Conservation (phyloP, 306 rosid genomes). For the Vigna hirtella region DNA sequence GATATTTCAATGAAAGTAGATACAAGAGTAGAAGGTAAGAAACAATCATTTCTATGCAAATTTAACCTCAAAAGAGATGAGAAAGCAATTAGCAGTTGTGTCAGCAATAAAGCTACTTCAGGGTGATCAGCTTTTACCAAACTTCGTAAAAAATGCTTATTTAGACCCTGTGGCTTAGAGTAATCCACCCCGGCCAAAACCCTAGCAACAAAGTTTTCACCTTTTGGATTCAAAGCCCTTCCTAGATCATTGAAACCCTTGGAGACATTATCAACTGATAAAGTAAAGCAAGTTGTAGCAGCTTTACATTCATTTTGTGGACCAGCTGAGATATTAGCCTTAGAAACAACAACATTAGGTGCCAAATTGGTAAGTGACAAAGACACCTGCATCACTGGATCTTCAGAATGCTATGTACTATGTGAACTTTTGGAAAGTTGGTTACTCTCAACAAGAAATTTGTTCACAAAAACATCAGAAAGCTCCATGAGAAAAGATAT, state of each 20-base stretch:
- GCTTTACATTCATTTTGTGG: slow-evolving; percentile 43
- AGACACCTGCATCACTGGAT: slow-evolving; percentile 28
- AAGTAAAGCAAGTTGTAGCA: slow-evolving; percentile 46
- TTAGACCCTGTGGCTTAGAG: slow-evolving; percentile 54
- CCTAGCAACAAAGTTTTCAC: slow-evolving; percentile 51
- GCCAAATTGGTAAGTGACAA: slow-evolving; percentile 40
- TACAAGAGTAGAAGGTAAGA: slow-evolving; percentile 58
- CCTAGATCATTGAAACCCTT: slow-evolving; percentile 40
- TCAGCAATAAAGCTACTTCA: slow-evolving; percentile 66
- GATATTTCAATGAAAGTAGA: slow-evolving; percentile 63
- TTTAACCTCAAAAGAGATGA: slow-evolving; percentile 73
- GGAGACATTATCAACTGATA: slow-evolving; percentile 45
- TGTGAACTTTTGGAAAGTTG: slow-evolving; percentile 47
- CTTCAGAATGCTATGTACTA: slow-evolving; percentile 50
- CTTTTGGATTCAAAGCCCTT: slow-evolving; percentile 46
- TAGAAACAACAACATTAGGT: slow-evolving; percentile 28
- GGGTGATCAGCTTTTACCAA: slow-evolving; percentile 74
- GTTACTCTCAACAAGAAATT: slow-evolving; percentile 54
- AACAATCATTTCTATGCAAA: slow-evolving; percentile 54
- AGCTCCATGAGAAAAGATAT: slow-evolving; percentile 55
- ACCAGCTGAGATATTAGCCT: slow-evolving; percentile 47
- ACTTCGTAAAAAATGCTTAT: slow-evolving; percentile 62
- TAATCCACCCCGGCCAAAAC: slow-evolving; percentile 59
- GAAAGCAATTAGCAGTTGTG: slow-evolving; percentile 73
- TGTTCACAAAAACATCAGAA: slow-evolving; percentile 50